Percentiles rank a stretch among this genome's conserved stretches.
Conservation (phyloP, 768 basidiomycete species). For the Leucocoprinus leucothites region DNA sequence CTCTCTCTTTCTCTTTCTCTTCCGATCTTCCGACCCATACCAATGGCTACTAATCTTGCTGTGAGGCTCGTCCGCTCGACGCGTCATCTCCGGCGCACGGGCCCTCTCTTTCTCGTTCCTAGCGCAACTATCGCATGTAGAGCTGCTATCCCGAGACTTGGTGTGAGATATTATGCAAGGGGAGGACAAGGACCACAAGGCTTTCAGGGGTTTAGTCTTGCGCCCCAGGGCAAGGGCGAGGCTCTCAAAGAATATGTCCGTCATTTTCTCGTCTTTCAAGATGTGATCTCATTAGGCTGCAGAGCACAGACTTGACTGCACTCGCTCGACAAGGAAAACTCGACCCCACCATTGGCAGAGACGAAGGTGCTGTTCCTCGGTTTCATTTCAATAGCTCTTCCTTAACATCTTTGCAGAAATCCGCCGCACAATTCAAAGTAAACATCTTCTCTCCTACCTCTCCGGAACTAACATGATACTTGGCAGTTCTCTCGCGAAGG, state of each 20-base stretch:
- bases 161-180: not conserved
- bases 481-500: conserved; percentile 72
- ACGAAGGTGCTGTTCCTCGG: conserved; percentile 52
- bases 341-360: conserved; percentile 87
- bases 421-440: conserved; percentile 86
- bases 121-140: too few species aligned
- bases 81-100: too few species aligned
- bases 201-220: conserved; percentile 58
- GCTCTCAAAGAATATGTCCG: conserved; percentile 75
- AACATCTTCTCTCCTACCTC: conserved; percentile 18
- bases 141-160: too few species aligned
- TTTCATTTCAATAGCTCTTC: not conserved
- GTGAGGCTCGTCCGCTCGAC: too few species aligned
- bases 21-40: too few species aligned
- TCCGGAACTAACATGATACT: not conserved
- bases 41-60: too few species aligned
- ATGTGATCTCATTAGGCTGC: not conserved
- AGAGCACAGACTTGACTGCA: conserved; percentile 85
- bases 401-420: conserved; percentile 51
- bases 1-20: too few species aligned
- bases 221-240: conserved; percentile 70
- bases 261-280: conserved; percentile 5
- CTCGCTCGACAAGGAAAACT: conserved; percentile 81
- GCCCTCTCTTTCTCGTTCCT: not conserved
- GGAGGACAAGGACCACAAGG: conserved; percentile 42